A percentile compares a stretch with the other conserved stretches of the same genome.
Conservation (phyloP, 2,329 filamentous ascomycete genomes). For the Colletotrichum sp. region DNA sequence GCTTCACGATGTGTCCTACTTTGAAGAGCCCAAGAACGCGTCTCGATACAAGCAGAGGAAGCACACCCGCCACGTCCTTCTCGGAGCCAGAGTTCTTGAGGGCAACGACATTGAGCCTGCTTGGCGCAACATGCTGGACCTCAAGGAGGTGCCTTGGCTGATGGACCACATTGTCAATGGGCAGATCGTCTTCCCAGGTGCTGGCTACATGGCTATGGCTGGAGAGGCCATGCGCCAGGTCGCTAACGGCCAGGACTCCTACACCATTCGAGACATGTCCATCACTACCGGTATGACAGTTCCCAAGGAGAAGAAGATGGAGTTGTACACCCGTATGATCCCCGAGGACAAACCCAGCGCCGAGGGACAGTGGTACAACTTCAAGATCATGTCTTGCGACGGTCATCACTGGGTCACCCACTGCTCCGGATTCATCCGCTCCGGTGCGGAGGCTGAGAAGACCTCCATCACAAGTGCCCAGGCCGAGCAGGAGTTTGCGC, state of each 20-base stretch:
- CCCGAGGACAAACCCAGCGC: neutral
- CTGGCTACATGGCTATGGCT: slow-evolving; percentile 6
- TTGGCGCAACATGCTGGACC: slow-evolving; percentile 10
- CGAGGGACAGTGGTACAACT: slow-evolving; percentile 33
- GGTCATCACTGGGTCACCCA: slow-evolving; percentile 32
- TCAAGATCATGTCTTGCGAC: slow-evolving; percentile 34
- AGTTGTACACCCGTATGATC: slow-evolving; percentile 36
- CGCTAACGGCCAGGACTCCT: slow-evolving; percentile 17
- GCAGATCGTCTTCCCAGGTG: slow-evolving; percentile 3
- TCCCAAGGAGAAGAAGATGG: slow-evolving; percentile 28
- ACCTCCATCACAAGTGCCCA: neutral
- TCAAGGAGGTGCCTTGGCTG: slow-evolving; percentile 11
- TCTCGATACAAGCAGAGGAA: neutral
- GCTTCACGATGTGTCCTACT: neutral
- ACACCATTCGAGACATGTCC: slow-evolving; percentile 33
- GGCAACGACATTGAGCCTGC: slow-evolving; percentile 6
- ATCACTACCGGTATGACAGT: slow-evolving; percentile 33
- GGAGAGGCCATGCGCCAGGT: slow-evolving; percentile 8
- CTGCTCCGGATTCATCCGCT: slow-evolving; percentile 21
- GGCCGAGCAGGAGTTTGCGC: neutral
- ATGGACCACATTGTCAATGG: slow-evolving; percentile 13
- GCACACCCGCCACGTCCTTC: neutral
- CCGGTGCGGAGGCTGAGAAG: neutral
- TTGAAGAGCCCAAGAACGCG: neutral
- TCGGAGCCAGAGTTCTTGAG: slow-evolving; percentile 3